These are phyloP conservation scores for Alternaria burnsii DNA, from an alignment of 2,329 filamentous ascomycete genomes.

Conservation along the genomic window DNA sequence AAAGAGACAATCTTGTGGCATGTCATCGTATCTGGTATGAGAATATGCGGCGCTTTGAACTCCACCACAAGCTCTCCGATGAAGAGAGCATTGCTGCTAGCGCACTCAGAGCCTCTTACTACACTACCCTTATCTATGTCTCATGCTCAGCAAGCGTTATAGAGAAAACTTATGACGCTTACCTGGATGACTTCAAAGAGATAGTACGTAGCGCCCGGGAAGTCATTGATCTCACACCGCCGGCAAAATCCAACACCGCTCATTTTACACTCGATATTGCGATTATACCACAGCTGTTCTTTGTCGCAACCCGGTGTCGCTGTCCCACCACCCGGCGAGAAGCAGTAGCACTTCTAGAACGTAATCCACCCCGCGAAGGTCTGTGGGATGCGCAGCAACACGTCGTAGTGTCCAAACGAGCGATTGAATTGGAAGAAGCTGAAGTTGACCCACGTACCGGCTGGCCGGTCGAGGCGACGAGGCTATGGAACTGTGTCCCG, in stretches of 20 bases:
- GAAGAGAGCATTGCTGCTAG: conserved; percentile 25
- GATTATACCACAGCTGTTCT: conserved; percentile 25
- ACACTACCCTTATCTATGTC: conserved; percentile 19
- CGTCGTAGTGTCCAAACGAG: conserved; percentile 21
- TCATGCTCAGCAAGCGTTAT: conserved; percentile 17
- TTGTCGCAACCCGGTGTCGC: conserved; percentile 26
- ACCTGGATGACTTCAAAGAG: conserved; percentile 27
- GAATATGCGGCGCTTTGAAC: conserved; percentile 10
- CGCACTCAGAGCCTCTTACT: conserved; percentile 25
- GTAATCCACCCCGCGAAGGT: conserved; percentile 30
- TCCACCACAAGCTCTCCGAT: conserved; percentile 6
- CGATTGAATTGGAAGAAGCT: conserved; percentile 34
- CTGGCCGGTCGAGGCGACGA: conserved; percentile 25
- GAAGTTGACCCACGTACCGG: conserved; percentile 28
- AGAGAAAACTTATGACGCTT: conserved; percentile 24
- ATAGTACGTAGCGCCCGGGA: conserved; percentile 26
- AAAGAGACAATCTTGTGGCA: conserved; percentile 18
- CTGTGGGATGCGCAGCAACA: conserved; percentile 34
- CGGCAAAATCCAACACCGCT: conserved; percentile 12
- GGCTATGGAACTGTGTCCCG: conserved; percentile 26
- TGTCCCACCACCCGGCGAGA: conserved; percentile 34
- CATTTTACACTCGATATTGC: conserved; percentile 33
- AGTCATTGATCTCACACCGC: conserved; percentile 26
- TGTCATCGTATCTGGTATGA: conserved; percentile 30
- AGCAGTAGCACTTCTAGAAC: conserved; percentile 26